Evolutionary conservation across 352 stramenopile genomes (phyloP), one percentile per base, ranked within the genome.

Genomic region (Phytophthora boehmeriae): DNA sequence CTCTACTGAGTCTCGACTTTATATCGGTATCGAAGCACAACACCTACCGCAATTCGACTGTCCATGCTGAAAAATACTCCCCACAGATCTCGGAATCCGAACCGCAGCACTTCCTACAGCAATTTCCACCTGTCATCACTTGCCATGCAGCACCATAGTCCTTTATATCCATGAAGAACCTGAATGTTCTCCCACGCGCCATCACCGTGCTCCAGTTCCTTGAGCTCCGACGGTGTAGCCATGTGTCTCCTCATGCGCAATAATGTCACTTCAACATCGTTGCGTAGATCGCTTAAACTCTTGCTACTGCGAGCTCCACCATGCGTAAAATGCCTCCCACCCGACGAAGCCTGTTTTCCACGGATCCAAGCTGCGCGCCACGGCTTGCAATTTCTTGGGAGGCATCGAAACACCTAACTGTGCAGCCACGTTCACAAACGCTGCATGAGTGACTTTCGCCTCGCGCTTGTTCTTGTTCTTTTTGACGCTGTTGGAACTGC

Each of bases 131-230:
- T 39, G 36, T 65, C 3, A 70, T 34, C 32, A 9, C 34, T 47
- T 30, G 25, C 13, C 25, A 32, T 23, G 13, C 4, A 10, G 20
- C 20, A 19, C 47, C 5, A 8, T 9, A 19, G 9, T 20, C 38
- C 19, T 8, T 44, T 22, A 22, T 17, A 44, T 22, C 16, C 3
- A 22, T 20, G 4, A 19, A 22, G 14, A 19, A 86, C 80, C 71
- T 88, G 78, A 51, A 90, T 88, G 54, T 88, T 90, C 48, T 90
- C 80, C 80, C 78, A 90, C 22, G 57, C 46, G 62, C 80, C 80
- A 57, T 86, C 66, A 19, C 80, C 80, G 11, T 57, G 71, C 61
- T 74, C 63, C 16, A 89, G 66, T 39, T 77, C 76, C 2, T 10
- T 42, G 19, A 76, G 39, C 16, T 80, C 72, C 16, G 38, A 39